These are phyloP conservation scores for Parietichytrium sp. DNA, from an alignment of 108 stramenopile species.

Conservation along the genomic window DNA sequence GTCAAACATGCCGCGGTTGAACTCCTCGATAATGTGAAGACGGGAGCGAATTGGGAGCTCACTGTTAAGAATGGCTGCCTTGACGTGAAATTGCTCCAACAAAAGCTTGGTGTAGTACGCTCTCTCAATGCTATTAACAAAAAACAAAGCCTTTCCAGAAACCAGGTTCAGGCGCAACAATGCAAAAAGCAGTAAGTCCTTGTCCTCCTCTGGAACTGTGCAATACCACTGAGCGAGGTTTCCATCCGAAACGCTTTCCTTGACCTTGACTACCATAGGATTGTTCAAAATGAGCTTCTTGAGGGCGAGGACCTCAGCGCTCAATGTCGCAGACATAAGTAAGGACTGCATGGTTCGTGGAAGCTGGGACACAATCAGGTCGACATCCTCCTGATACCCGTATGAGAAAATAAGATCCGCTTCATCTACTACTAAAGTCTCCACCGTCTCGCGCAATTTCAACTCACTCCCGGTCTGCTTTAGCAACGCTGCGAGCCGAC, in stretches of 20 bases:
- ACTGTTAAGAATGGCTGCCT: conserved; percentile 89
- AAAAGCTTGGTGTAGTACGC: conserved; percentile 93
- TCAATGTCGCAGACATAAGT: conserved; percentile 94
- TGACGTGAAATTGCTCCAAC: conserved; percentile 93
- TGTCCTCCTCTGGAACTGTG: conserved; percentile 73
- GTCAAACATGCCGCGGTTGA: conserved; percentile 97
- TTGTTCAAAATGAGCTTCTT: conserved; percentile 88
- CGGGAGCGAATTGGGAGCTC: conserved; percentile 90
- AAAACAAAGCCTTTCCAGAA: conserved; percentile 91
- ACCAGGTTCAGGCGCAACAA: conserved; percentile 82
- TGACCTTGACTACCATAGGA: conserved; percentile 86
- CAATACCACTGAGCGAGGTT: conserved; percentile 85
- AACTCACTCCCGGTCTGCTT: conserved; percentile 73
- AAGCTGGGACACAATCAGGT: conserved; percentile 74
- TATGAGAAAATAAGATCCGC: conserved; percentile 93
- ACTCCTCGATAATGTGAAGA: conserved; percentile 89
- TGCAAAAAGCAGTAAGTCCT: conserved; percentile 83
- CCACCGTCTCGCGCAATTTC: conserved; percentile 75
- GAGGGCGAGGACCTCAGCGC: conserved; percentile 78
- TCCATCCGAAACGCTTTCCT: conserved; percentile 73
- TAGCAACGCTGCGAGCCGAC: conserved; percentile 53
- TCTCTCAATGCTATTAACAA: conserved; percentile 85
- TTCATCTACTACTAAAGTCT: conserved; percentile 93
- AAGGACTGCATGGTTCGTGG: conserved; percentile 92
- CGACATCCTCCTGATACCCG: conserved; percentile 87